Base-by-base conservation (phyloP, 2,329 filamentous ascomycete species). In the Pseudogymnoascus sp. region DNA sequence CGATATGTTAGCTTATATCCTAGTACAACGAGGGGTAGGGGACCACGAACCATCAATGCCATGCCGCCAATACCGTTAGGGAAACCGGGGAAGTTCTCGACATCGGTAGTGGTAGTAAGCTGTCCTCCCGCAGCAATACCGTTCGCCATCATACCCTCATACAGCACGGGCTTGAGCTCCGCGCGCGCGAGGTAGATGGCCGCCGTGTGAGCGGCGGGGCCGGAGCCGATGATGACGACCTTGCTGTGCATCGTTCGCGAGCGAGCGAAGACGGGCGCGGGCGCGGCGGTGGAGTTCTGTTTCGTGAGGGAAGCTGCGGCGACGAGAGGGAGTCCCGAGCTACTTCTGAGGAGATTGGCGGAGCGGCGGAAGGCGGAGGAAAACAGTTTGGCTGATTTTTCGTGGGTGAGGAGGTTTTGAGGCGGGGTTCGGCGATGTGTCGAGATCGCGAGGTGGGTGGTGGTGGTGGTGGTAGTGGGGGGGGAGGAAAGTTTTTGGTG, bases 51-150 rank as follows among this genome's bases (percentile, higher is more conserved):
- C 95, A 99, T 99, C 69, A 99, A 81, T 73, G 91, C 88, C 63
- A 84, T 78, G 69, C 95, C 95, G 78, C 91, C 89, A 75, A 99
- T 92, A 67, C 88, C 90, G 71, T 90, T 85, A 72, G 90, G 89
- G 80, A 97, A 99, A 59, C 95, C 95, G 25, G 95, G 95, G 78
- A 89, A 99, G 84, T 99, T 99, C 82, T 99, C 95, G 65, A 99
- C 87, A 70, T 99, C 96, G 72, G 96, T 97, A 63, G 95, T 99
- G 25, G 96, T 99, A 63, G 96, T 99, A 70, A 99, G 84, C 82
- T 99, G 95, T 64, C 95, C 95, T 70, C 95, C 95, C 49, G 95
- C 91, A 5, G 95, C 95, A 72, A 96, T 96, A 73, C 93, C 95
- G 74, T 97, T 95, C 71, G 95, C 95, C 76, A 99, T 87, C 84